Percentiles rank a stretch among this genome's conserved stretches.
phyloP scores from a whole-genome alignment of 345 rosid species.

The Citrus glauca region DNA sequence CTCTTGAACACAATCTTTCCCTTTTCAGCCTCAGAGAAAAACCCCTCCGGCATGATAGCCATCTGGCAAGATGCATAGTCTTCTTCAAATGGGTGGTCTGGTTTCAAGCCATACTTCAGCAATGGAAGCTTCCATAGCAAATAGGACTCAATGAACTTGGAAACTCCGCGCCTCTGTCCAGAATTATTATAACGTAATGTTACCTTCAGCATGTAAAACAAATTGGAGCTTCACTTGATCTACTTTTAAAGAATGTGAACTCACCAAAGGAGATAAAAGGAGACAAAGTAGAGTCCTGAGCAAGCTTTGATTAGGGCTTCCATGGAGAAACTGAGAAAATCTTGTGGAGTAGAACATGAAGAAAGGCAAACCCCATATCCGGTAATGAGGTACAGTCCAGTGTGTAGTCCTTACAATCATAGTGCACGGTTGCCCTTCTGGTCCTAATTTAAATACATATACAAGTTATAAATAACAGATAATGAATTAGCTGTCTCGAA shows the following conservation, averaged over 20 bases:
- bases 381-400: conserved; percentile 84
- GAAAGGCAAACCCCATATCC: conserved; percentile 91
- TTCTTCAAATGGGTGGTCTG: conserved; percentile 80
- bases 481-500: not conserved
- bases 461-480: not conserved
- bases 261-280: conserved; percentile 62
- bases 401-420: conserved; percentile 74
- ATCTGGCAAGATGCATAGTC: conserved; percentile 96
- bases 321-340: conserved; percentile 75
- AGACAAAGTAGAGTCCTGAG: conserved; percentile 47
- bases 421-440: conserved; percentile 62
- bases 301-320: conserved; percentile 63
- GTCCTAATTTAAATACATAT: conserved; percentile 25
- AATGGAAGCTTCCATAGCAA: conserved; percentile 69
- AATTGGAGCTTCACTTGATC: not conserved
- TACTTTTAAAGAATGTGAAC: not conserved
- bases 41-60: conserved; percentile 78
- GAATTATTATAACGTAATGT: not conserved
- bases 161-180: conserved; percentile 56
- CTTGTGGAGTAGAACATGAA: conserved; percentile 83
- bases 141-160: conserved; percentile 85
- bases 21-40: conserved; percentile 77
- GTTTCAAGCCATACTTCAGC: conserved; percentile 68
- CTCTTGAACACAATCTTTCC: conserved; percentile 70
- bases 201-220: not conserved